Base-by-base conservation (phyloP, 495 filamentous ascomycete genomes). In the Aspergillus heteromorphus region DNA sequence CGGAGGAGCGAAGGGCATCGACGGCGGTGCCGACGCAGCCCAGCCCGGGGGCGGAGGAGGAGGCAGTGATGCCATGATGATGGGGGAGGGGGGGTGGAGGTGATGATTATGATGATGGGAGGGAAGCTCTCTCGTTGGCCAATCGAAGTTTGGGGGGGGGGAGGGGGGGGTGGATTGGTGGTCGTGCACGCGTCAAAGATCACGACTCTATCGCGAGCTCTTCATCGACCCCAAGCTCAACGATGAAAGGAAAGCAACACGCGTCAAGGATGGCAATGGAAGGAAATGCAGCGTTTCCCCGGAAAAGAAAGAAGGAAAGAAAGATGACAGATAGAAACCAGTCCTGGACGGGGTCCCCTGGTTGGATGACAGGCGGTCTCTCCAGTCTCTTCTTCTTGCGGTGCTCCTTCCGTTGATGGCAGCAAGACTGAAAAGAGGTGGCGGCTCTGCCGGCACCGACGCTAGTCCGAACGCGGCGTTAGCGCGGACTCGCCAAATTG, bases 21-120 rank as follows among this genome's bases (percentile, higher is more conserved):
- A 85, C 21, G 88, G 86, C 55, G 88, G 87, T 56, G 86, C 86
- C 40, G 83, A 78, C 55, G 85, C 84, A 54, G 74, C 74, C 82
- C 83, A 85, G 64, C 86, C 87, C 25, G 88, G 87, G 38, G 89
- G 89, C 53, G 89, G 88, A 52, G 88, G 89, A 61, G 80, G 81
- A 60, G 84, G 84, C 59, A 86, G 68, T 60, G 83, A 89, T 56
- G 89, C 87, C 91, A 96, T 96, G 29, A 34, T 62, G 57, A 61
- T 78, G 70, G 72, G 23, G 48, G 60, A 53, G 13, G 40, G 16
- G 40, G 7, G 18, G 19, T 45, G 56, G 62, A 60, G 64, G 65
- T n/a, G n/a, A n/a, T n/a, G n/a, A n/a, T n/a, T n/a, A n/a, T n/a
- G n/a, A n/a, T 64, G 58, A 49, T 56, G 63, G 45, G 47, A 49